Percentiles rank a stretch among this genome's conserved stretches.
Conservation (phyloP, 2,329 filamentous ascomycete species). For the Colletotrichum destructivum region DNA sequence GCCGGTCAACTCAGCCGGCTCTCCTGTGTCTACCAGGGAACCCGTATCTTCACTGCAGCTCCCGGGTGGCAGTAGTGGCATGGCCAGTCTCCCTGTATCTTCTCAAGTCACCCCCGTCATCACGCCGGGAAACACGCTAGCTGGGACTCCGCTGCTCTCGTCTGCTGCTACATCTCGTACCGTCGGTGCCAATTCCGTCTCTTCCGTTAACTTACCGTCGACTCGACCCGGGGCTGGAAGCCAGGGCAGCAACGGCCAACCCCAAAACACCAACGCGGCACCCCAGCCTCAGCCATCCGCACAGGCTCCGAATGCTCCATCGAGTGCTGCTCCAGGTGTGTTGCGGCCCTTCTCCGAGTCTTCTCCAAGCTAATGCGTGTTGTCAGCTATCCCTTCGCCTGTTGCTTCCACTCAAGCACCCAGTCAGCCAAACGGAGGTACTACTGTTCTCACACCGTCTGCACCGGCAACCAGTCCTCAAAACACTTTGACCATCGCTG, state of each 20-base stretch:
- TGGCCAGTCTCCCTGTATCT: not conserved
- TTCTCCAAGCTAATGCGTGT: not conserved
- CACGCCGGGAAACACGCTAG: not conserved
- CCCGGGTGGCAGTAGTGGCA: no score
- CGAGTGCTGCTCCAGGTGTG: conserved; percentile 3
- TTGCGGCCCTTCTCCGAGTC: not conserved
- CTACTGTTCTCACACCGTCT: not conserved
- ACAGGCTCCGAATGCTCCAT: not conserved
- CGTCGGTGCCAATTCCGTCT: no score
- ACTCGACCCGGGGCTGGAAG: not conserved
- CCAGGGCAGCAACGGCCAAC: not conserved
- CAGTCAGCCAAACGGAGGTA: not conserved
- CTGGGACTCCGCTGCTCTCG: not conserved
- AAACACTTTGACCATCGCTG: not conserved
- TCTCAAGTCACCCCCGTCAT: not conserved
- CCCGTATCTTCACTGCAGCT: not conserved
- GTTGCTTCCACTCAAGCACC: not conserved
- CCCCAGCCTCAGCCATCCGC: not conserved
- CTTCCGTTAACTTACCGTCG: not conserved
- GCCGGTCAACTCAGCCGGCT: not conserved
- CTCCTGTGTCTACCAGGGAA: not conserved
- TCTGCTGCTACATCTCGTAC: not conserved
- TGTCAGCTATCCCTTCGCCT: conserved; percentile 3
- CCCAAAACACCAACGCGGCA: not conserved
- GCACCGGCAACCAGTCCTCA: not conserved